Base-by-base conservation (phyloP, 345 rosid genomes). In the Camelina hispida region DNA sequence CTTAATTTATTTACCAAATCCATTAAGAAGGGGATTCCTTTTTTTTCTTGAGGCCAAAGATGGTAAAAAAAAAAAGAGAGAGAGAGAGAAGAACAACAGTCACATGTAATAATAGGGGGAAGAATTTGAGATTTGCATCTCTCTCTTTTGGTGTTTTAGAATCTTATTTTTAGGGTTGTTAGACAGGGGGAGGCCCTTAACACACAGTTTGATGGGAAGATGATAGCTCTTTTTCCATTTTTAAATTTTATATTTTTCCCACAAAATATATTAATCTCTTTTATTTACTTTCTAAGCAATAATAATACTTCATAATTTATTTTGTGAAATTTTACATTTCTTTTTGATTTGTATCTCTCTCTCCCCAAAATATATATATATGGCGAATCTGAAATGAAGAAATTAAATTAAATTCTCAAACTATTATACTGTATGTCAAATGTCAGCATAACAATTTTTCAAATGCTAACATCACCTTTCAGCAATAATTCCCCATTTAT, bases 21-120 rank as follows among this genome's bases (percentile, higher is more conserved):
- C 42, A 86, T 79, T 75, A 81, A 78, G 81, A 88, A 82, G 83
- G 78, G 85, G 9, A 6, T 78, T 86, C 85, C 76, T 85, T 83
- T 78, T 85, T 84, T 85, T 81, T 74, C 72, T 17, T 66, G 10
- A 66, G 44, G 80, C 64, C 69, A 75, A 73, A 70, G 82, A 69
- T 54, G 71, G 78, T 69, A 72, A 77, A 80, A 32, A 23, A 23
- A 23, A 23, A 28, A 25, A 28, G 5, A 28, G 5, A 28, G 30
- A 28, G 30, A 77, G 76, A 68, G 79, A 82, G 82, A 76, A 87
- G 89, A 89, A 88, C 80, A 88, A 85, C 84, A 83, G 88, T 78
- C 73, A 78, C 68, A 78, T 71, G 34, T 78, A 78, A 78, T 78
- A 72, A 78, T 72, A 78, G 81, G 43, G 46, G 77, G 81, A 42